Evolutionary conservation across 139 green algal genomes (phyloP).

Genomic region (Asterochloris sp.): DNA sequence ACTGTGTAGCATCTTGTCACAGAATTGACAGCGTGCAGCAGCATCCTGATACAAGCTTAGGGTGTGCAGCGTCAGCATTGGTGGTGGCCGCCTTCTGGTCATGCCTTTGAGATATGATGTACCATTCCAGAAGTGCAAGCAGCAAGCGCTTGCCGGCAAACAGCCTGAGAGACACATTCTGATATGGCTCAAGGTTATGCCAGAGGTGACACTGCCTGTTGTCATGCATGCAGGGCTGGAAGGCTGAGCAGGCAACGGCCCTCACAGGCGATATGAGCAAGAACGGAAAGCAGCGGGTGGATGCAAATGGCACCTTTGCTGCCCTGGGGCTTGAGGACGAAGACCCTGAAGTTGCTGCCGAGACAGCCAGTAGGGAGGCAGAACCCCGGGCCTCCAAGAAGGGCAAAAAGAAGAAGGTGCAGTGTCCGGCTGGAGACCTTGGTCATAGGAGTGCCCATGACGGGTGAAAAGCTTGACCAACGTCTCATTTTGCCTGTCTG

Average conservation of each 20-base stretch:
- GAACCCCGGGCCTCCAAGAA: conserved; percentile 19
- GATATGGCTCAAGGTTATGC: background rate
- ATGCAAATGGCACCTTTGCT: conserved; percentile 5
- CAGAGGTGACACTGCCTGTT: background rate
- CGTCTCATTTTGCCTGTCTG: too few species aligned
- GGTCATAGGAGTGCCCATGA: too few species aligned
- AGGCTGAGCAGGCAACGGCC: background rate
- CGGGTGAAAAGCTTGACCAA: too few species aligned
- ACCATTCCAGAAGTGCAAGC: background rate
- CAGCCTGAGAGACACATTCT: background rate
- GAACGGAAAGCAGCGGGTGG: background rate
- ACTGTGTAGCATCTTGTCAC: too few species aligned
- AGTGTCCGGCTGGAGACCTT: too few species aligned
- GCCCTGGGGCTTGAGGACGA: conserved; percentile 6
- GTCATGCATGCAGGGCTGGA: background rate
- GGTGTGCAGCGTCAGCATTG: background rate
- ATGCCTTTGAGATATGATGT: too few species aligned
- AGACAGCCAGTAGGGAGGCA: background rate
- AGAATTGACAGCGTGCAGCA: background rate
- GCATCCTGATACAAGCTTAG: background rate
- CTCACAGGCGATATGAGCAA: background rate
- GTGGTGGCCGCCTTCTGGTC: too few species aligned
- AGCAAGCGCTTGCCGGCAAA: background rate
- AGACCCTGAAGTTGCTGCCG: background rate
- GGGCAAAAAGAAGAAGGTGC: conserved; percentile 38